Base-by-base conservation (phyloP, 1,139 yeast species). In the Saccharomyces hybrid region DNA sequence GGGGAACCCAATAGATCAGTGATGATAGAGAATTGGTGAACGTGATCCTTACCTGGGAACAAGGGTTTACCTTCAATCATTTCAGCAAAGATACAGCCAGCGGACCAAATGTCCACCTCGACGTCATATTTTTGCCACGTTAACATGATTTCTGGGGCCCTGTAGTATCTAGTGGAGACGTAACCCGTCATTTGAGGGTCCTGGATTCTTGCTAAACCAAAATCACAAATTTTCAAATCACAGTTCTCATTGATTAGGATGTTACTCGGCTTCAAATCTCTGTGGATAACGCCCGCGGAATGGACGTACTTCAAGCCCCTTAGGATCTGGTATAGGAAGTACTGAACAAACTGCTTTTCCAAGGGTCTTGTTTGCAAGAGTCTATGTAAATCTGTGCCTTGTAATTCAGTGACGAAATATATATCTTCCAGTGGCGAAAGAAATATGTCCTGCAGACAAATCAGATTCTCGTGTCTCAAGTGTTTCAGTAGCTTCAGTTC, bases 171-270 rank as follows among this genome's bases (percentile, higher is more conserved):
- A 2, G 99, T 93, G 19, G 96, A 86, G 16, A 93, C 99, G 71
- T 93, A 93, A 32, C 99, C 99, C 1, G 99, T 93, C 99, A 93
- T 93, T 71, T 93, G 98, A 11, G 97, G 96, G 73, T 93, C 98
- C 75, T 93, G 97, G 69, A 93, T 88, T 70, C 99, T 80, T 38
- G 98, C 98, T 59, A 93, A 78, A 27, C 99, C 99, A 70, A 93
- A 93, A 74, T 93, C 99, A 75, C 98, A 91, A 64, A 93, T 93
- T 71, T 91, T 91, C 67, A 93, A 78, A 73, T 93, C 98, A 74
- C 98, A 93, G 72, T 91, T 90, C 74, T 91, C 97, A 70, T 91
- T 91, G 64, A 93, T 88, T 59, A 93, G 78, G 59, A 93, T 88
- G 72, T 93, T 93, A 59, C 93, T 84, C 6, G 99, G 99, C 73